Evolutionary conservation across 345 rosid species (phyloP).

Genomic region (Draba incana): DNA sequence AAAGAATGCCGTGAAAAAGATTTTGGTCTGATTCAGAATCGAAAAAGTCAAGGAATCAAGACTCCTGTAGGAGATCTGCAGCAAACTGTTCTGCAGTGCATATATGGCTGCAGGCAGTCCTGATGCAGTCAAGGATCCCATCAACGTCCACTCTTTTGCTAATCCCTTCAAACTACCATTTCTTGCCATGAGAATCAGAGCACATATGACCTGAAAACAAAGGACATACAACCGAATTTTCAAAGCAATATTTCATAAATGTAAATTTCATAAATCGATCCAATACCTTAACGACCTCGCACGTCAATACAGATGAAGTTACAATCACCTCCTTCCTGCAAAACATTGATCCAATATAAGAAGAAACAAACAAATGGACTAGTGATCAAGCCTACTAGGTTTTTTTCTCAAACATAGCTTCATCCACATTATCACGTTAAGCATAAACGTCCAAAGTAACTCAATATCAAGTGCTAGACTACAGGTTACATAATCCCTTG

Average conservation of each 20-base stretch:
- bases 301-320: slow-evolving; percentile 84
- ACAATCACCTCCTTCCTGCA: slow-evolving; percentile 86
- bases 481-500: not conserved
- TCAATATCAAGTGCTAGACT: not conserved
- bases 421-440: not conserved
- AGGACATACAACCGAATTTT: not conserved
- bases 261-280: not conserved
- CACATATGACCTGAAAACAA: slow-evolving; percentile 64
- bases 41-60: slow-evolving; percentile 97
- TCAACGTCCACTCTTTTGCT: slow-evolving; percentile 75
- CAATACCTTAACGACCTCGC: slow-evolving; percentile 84
- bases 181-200: slow-evolving; percentile 81
- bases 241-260: not conserved
- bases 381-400: slow-evolving; percentile 24
- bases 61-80: slow-evolving; percentile 94
- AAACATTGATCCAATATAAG: not conserved
- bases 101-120: slow-evolving; percentile 98
- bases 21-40: slow-evolving; percentile 93
- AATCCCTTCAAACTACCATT: slow-evolving; percentile 72
- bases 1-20: slow-evolving; percentile 90
- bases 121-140: slow-evolving; percentile 89
- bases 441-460: slow-evolving; percentile 9
- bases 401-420: not conserved
- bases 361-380: not conserved
- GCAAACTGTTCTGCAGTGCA: slow-evolving; percentile 96